Evolutionary conservation across 306 rosid genomes (phyloP).

Genomic region (Quercus cerris): DNA sequence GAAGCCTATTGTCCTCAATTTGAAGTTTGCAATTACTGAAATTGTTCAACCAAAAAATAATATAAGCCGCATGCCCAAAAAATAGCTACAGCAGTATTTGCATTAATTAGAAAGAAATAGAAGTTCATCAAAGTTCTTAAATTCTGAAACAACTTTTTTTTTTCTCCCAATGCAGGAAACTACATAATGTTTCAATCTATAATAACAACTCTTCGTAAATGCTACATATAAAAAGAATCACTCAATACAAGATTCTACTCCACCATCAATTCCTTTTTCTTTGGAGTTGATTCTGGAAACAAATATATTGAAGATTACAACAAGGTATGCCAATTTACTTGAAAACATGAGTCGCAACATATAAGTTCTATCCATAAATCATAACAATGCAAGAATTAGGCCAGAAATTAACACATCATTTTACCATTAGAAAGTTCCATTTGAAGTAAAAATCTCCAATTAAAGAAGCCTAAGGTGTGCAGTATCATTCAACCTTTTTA

Average conservation of each 20-base stretch:
- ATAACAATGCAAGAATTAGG: slow-evolving; percentile 9
- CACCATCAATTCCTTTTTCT: slow-evolving; percentile 25
- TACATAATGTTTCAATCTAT: slow-evolving; percentile 16
- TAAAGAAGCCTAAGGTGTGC: slow-evolving; percentile 95
- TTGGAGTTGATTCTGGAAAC: slow-evolving; percentile 37
- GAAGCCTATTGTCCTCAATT: background rate
- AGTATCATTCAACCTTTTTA: slow-evolving; percentile 81
- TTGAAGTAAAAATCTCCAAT: background rate
- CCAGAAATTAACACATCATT: slow-evolving; percentile 11
- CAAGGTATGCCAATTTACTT: slow-evolving; percentile 26
- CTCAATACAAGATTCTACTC: slow-evolving; percentile 44
- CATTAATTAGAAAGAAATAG: background rate
- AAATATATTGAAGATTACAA: slow-evolving; percentile 49
- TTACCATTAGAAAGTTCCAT: background rate
- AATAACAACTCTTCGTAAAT: slow-evolving; percentile 28
- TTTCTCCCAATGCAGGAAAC: slow-evolving; percentile 10
- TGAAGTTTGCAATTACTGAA: background rate
- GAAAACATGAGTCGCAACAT: slow-evolving; percentile 10
- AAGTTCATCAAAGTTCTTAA: background rate
- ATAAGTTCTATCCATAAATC: slow-evolving; percentile 4
- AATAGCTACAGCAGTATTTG: background rate
- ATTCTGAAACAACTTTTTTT: background rate
- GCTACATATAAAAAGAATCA: slow-evolving; percentile 48
- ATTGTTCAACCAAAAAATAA: background rate
- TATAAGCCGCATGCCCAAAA: background rate